Percentiles rank a stretch among this genome's conserved stretches.
Evolutionary conservation across 2,329 filamentous ascomycete genomes (phyloP).

Genomic region (Tolypocladium sp.): DNA sequence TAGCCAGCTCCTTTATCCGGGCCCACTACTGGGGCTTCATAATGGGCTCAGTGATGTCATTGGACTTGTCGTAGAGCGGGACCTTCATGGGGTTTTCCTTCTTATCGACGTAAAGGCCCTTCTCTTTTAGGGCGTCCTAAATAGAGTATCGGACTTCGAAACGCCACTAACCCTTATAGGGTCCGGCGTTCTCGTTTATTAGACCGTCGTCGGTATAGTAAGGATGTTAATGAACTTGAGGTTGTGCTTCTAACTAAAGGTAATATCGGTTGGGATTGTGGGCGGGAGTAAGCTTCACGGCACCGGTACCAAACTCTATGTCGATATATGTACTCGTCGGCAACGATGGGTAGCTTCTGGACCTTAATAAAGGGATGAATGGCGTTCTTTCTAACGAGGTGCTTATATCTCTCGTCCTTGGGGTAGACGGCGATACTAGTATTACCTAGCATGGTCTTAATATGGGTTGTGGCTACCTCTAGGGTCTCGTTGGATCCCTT

Average conservation of each 20-base stretch:
- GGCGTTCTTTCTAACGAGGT: slow-evolving; percentile 78
- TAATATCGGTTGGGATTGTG: slow-evolving; percentile 96
- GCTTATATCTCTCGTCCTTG: slow-evolving; percentile 74
- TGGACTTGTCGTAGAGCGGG: slow-evolving; percentile 79
- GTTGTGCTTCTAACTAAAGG: slow-evolving; percentile 68
- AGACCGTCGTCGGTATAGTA: slow-evolving; percentile 83
- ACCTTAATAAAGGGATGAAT: slow-evolving; percentile 76
- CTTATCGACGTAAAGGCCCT: slow-evolving; percentile 85
- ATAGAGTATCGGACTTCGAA: slow-evolving; percentile 88
- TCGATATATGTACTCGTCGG: slow-evolving; percentile 87
- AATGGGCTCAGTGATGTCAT: slow-evolving; percentile 88
- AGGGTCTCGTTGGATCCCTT: slow-evolving; percentile 74
- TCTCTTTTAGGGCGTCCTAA: slow-evolving; percentile 73
- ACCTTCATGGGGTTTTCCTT: slow-evolving; percentile 94
- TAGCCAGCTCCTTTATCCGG: too few relatives aligned
- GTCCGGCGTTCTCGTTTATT: slow-evolving; percentile 76
- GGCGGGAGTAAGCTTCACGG: slow-evolving; percentile 92
- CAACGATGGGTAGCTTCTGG: slow-evolving; percentile 73
- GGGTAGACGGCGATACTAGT: slow-evolving; percentile 90
- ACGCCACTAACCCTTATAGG: slow-evolving; percentile 77
- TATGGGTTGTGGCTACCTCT: slow-evolving; percentile 87
- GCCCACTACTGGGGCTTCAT: slow-evolving; percentile 98
- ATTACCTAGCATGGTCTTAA: slow-evolving; percentile 92
- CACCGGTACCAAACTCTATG: slow-evolving; percentile 88
- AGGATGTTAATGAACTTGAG: slow-evolving; percentile 92